phyloP scores from a whole-genome alignment of 768 basidiomycete genomes.

The Collybia mongolica region DNA sequence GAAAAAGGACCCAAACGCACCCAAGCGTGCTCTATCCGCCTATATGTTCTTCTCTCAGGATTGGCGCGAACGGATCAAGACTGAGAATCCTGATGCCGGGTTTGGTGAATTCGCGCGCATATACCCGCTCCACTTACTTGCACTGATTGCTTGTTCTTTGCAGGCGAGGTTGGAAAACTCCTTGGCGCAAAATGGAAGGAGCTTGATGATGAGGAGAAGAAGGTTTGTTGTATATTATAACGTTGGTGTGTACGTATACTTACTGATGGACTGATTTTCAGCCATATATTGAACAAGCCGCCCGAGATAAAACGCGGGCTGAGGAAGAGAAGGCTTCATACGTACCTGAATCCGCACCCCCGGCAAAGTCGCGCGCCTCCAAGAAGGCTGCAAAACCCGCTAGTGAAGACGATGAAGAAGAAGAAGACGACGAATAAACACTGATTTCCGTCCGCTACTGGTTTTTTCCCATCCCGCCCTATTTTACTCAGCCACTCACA shows the following conservation, averaged over 20 bases:
- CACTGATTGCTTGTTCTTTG: constrained; percentile 3
- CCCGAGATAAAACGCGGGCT: constrained; percentile 83
- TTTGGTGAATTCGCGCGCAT: constrained; percentile 59
- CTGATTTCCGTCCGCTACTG: too few species aligned
- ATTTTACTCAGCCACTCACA: too few species aligned
- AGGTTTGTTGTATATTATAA: constrained; percentile 46
- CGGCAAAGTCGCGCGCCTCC: too few species aligned
- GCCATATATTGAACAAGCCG: constrained; percentile 89
- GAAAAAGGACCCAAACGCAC: constrained; percentile 82
- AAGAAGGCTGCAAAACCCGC: too few species aligned
- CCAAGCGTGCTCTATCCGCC: constrained; percentile 91
- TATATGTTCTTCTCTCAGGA: constrained; percentile 99
- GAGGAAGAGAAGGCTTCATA: constrained; percentile 73
- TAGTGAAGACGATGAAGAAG: too few species aligned
- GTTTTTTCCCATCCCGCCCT: too few species aligned
- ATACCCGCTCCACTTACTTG: constrained; percentile 3
- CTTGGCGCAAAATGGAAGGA: constrained; percentile 98
- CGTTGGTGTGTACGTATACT: constrained; percentile 1
- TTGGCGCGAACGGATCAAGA: constrained; percentile 93
- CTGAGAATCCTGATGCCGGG: constrained; percentile 91
- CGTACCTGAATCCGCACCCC: constrained; percentile 12
- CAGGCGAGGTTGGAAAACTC: constrained; percentile 92
- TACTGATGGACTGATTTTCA: constrained; percentile 26
- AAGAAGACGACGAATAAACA: too few species aligned
- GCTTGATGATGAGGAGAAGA: constrained; percentile 87